Evolutionary conservation across 164 flowering plant genomes (phyloP), one percentile per base, ranked within the genome.

Genomic region (Macadamia integrifolia): DNA sequence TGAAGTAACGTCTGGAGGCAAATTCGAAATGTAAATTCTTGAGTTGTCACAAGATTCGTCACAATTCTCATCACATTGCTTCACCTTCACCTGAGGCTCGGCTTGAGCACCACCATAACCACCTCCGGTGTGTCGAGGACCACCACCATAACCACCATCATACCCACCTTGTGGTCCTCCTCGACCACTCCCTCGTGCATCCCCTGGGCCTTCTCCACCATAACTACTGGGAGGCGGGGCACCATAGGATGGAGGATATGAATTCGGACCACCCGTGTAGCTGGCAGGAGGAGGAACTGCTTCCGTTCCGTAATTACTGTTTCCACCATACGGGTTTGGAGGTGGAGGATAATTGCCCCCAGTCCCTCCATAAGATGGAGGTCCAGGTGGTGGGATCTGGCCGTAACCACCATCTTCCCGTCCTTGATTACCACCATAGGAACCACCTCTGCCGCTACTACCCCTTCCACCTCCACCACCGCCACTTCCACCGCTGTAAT

Each of bases 51-150:
- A 95, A 17, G 86, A 23, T 9, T 93, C 97, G 7, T 74, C 89
- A 77, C 99, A 95, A 55, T 84, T 85, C 49, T 80, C 97, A 80
- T 95, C 99, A 71, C 98, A 93, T 67, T 93, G 97, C 83, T 91
- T 89, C 76, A 95, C 84, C 74, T 87, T 83, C 14, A 31, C 86
- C 1, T 81, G 72, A 40, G 78, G 11, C 13, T 85, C 90, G 28
- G 76, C 78, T 63, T 88, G 65, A 52, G 78, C 79, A 52, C 74
- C 80, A 66, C 83, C 82, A 73, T 81, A 78, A 50, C 80, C 77
- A 63, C 87, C 87, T 17, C 81, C 77, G 11, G 80, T 56, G 18
- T 81, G 71, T 42, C 83, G 79, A 44, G 81, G 71, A 71, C 75
- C 80, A 74, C 89, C 81, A 66, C 87, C 84, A 80, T 80, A 82